These are phyloP conservation scores for Penicillium verrucosum DNA, from an alignment of 2,329 filamentous ascomycete species.

Conservation along the genomic window DNA sequence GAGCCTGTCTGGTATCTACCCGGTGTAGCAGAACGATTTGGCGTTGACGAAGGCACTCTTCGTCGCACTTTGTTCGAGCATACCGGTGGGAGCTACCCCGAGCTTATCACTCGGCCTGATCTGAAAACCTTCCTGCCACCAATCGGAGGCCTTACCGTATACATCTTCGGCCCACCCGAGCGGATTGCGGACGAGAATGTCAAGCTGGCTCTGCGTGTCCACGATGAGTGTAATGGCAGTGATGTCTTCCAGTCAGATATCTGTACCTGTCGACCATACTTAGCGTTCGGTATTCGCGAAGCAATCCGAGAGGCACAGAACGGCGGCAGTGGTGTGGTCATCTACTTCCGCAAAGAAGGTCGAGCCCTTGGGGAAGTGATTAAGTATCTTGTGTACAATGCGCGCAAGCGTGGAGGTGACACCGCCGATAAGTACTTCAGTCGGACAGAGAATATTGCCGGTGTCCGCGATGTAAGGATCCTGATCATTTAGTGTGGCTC, in stretches of 20 bases:
- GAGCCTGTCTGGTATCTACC: conserved; percentile 90
- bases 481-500: background rate
- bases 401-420: conserved; percentile 44
- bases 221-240: conserved; percentile 88
- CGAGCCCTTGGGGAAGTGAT: conserved; percentile 92
- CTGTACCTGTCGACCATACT: conserved; percentile 86
- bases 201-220: conserved; percentile 78
- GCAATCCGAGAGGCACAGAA: conserved; percentile 96
- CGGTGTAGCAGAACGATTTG: conserved; percentile 86
- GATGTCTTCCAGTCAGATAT: conserved; percentile 98
- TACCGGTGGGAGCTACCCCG: conserved; percentile 92
- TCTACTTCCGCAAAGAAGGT: conserved; percentile 98
- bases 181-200: conserved; percentile 87
- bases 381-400: conserved; percentile 70
- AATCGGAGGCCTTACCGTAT: conserved; percentile 92
- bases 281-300: conserved; percentile 96
- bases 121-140: conserved; percentile 95
- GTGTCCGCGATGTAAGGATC: conserved; percentile 66
- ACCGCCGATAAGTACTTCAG: conserved; percentile 69
- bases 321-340: conserved; percentile 89
- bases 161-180: conserved; percentile 92
- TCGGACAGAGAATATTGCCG: conserved; percentile 95
- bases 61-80: conserved; percentile 89
- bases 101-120: conserved; percentile 89
- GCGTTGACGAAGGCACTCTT: conserved; percentile 82